phyloP scores from a whole-genome alignment of 306 rosid species.

The Malus domestica region DNA sequence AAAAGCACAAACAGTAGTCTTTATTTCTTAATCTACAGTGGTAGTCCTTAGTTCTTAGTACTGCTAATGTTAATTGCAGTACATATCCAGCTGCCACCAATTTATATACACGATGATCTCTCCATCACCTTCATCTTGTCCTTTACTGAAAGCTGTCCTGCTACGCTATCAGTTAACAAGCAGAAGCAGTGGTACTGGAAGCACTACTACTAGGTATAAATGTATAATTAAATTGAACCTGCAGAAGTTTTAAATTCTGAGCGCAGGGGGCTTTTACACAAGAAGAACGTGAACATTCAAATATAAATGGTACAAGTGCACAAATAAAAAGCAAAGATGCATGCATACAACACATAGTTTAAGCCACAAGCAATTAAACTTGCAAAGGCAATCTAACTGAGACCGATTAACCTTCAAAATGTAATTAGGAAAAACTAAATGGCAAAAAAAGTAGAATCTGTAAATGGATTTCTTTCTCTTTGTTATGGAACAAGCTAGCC shows the following conservation, averaged over 20 bases:
- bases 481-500: not conserved
- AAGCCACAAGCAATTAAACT: not conserved
- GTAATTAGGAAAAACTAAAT: not conserved
- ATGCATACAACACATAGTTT: not conserved
- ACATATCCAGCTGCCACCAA: not conserved
- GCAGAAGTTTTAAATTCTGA: not conserved
- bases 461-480: no score
- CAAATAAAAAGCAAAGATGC: not conserved
- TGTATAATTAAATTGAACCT: not conserved
- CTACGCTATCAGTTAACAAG: not conserved
- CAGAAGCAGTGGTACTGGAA: not conserved
- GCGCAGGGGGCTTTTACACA: not conserved
- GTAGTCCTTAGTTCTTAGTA: not conserved
- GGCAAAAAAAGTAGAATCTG: no score
- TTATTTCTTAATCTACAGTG: not conserved
- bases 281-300: not conserved
- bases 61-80: not conserved
- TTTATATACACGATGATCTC: not conserved
- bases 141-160: not conserved
- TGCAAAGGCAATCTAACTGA: not conserved
- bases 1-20: not conserved
- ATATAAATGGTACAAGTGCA: not conserved
- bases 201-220: not conserved
- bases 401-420: not conserved
- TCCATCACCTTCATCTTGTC: not conserved